Percentiles rank a stretch among this genome's conserved stretches.
phyloP scores from a whole-genome alignment of 179 eudicot genomes.

The Pouteria campechiana region DNA sequence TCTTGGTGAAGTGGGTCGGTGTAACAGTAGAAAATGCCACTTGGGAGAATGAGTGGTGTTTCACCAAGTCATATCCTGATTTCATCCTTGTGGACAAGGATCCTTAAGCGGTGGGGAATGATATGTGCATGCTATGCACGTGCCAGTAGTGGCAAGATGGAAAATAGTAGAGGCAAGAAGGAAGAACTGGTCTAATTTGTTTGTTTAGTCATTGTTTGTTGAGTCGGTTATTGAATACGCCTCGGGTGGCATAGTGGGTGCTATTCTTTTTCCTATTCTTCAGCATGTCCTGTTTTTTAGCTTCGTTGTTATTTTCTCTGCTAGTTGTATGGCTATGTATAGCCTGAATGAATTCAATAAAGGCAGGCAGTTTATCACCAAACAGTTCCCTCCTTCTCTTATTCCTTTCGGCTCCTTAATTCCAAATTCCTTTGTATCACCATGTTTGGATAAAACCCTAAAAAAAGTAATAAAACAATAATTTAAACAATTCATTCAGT shows the following conservation, averaged over 20 bases:
- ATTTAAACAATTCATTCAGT: too few species aligned
- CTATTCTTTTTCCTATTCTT: neutral
- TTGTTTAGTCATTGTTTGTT: too few species aligned
- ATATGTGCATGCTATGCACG: too few species aligned
- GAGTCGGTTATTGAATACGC: too few species aligned
- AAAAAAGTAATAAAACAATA: too few species aligned
- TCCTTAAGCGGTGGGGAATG: neutral
- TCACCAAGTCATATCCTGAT: neutral
- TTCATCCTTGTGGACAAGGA: conserved; percentile 11
- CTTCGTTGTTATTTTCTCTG: neutral
- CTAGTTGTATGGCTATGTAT: neutral
- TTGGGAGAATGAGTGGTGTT: neutral
- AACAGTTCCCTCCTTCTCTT: neutral
- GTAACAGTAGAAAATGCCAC: neutral
- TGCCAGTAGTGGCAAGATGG: too few species aligned
- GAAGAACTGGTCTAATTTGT: too few species aligned
- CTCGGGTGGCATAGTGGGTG: too few species aligned
- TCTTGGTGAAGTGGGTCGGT: conserved; percentile 2
- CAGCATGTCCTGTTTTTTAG: neutral
- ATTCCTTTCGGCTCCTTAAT: neutral
- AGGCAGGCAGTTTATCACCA: neutral
- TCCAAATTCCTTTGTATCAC: neutral
- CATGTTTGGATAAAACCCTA: too few species aligned
- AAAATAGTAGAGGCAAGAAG: too few species aligned
- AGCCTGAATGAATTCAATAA: neutral